Percentiles rank a stretch among this genome's conserved stretches.
Conservation (phyloP, 2,329 filamentous ascomycete species). For the Paecilomyces sp. region DNA sequence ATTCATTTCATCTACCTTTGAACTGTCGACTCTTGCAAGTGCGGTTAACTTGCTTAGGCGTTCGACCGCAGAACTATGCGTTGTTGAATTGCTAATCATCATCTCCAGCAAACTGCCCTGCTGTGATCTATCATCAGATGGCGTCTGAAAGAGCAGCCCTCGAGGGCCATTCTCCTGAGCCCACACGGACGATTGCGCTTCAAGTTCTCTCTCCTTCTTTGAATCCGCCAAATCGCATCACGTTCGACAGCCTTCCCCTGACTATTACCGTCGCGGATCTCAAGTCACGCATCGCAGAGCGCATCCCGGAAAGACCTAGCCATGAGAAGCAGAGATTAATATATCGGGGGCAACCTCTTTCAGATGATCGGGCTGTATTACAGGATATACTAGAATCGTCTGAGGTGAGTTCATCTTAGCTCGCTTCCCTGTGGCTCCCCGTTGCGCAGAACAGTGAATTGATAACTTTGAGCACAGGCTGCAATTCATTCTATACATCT, state of each 20-base stretch:
- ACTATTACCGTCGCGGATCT: constrained; percentile 44
- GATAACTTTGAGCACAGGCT: constrained; percentile 10
- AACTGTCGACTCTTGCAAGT: background rate
- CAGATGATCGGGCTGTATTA: constrained; percentile 43
- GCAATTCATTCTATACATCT: constrained; percentile 32
- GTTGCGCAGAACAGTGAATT: background rate
- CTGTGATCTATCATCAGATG: constrained; percentile 1
- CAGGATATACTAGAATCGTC: constrained; percentile 44
- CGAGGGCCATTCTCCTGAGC: background rate
- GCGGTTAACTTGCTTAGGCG: background rate
- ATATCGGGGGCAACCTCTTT: constrained; percentile 49
- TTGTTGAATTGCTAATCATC: background rate
- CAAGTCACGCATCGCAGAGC: constrained; percentile 45
- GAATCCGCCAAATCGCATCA: constrained; percentile 28
- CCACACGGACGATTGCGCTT: constrained; percentile 18
- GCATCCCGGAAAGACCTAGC: constrained; percentile 40
- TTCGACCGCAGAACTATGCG: background rate
- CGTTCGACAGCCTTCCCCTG: constrained; percentile 28
- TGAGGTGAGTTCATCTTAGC: constrained; percentile 39
- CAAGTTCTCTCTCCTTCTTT: constrained; percentile 36
- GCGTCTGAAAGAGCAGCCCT: background rate
- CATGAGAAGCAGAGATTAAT: constrained; percentile 50
- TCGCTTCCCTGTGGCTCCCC: background rate
- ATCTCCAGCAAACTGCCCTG: background rate
- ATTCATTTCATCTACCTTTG: background rate